Conservation (phyloP, 169 alveolate species). For the Eimeria sp. region DNA sequence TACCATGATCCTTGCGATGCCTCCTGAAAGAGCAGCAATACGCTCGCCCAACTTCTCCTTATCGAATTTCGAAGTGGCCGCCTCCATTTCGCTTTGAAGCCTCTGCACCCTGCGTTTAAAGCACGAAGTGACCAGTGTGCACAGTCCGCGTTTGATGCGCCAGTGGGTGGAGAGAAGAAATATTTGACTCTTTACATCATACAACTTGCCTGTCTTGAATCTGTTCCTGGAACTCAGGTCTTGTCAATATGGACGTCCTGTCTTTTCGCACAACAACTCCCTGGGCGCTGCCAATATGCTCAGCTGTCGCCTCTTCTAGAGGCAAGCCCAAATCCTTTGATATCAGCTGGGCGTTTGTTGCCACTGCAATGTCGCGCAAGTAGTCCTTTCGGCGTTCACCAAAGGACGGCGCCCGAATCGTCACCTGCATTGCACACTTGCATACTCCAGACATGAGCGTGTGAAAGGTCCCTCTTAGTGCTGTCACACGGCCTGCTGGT, state of each 20-base stretch:
- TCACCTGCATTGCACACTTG: slow-evolving; percentile 86
- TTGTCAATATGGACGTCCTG: slow-evolving; percentile 91
- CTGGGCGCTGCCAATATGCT: slow-evolving; percentile 90
- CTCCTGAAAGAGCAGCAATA: slow-evolving; percentile 95
- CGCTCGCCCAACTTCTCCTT: slow-evolving; percentile 93
- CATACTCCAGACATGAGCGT: too few relatives aligned
- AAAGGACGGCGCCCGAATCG: slow-evolving; percentile 94
- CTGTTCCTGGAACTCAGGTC: slow-evolving; percentile 86
- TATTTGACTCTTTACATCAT: too few relatives aligned
- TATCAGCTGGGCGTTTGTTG: slow-evolving; percentile 92
- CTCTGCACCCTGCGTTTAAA: slow-evolving; percentile 83
- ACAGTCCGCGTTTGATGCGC: background rate
- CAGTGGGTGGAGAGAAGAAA: background rate
- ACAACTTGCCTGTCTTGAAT: slow-evolving; percentile 74
- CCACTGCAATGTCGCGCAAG: slow-evolving; percentile 92
- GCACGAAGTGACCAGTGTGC: background rate
- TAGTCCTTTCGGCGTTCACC: slow-evolving; percentile 95
- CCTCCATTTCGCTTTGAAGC: slow-evolving; percentile 89
- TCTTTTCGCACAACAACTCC: slow-evolving; percentile 93
- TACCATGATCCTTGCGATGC: slow-evolving; percentile 92
- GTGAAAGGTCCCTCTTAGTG: background rate
- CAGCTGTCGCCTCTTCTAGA: slow-evolving; percentile 89
- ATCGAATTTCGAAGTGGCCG: slow-evolving; percentile 91
- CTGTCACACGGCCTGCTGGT: background rate
- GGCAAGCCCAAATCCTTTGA: slow-evolving; percentile 92